phyloP scores from a whole-genome alignment of 805 yeast genomes.

The Yamadazyma kitorensis region DNA sequence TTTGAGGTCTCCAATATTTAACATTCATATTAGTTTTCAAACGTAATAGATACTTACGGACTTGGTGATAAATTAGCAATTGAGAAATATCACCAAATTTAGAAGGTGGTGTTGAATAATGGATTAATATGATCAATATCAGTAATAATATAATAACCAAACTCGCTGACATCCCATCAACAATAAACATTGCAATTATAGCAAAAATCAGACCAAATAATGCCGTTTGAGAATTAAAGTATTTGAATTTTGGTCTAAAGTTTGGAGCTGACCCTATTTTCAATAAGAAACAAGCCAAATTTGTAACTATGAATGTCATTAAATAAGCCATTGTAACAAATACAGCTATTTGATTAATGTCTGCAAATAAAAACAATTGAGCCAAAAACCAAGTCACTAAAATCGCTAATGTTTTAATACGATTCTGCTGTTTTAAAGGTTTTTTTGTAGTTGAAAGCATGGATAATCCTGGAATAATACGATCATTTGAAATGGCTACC shows the following conservation, averaged over 20 bases:
- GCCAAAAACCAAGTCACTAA: slow-evolving; percentile 77
- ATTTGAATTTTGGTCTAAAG: slow-evolving; percentile 91
- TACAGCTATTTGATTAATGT: slow-evolving; percentile 90
- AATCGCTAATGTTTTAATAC: slow-evolving; percentile 66
- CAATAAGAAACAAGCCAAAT: slow-evolving; percentile 86
- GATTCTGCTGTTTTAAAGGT: slow-evolving; percentile 40
- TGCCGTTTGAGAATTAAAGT: slow-evolving; percentile 82
- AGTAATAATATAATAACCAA: slow-evolving; percentile 64
- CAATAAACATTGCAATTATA: slow-evolving; percentile 85
- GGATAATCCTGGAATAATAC: slow-evolving; percentile 75
- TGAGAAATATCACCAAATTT: slow-evolving; percentile 99
- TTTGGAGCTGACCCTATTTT: slow-evolving; percentile 95
- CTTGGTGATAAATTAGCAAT: slow-evolving; percentile 92
- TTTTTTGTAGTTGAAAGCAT: slow-evolving; percentile 43
- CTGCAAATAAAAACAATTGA: slow-evolving; percentile 82
- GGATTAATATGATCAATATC: slow-evolving; percentile 72
- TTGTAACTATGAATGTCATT: slow-evolving; percentile 93
- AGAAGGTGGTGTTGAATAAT: slow-evolving; percentile 89
- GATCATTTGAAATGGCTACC: slow-evolving; percentile 88
- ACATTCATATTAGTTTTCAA: slow-evolving; percentile 85
- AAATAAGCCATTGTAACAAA: slow-evolving; percentile 96
- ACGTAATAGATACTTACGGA: slow-evolving; percentile 81
- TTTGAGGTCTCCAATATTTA: slow-evolving; percentile 98
- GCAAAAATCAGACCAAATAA: slow-evolving; percentile 68
- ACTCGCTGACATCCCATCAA: slow-evolving; percentile 87